Evolutionary conservation across 148 eudicot genomes (phyloP).

Genomic region (Silene conica): DNA sequence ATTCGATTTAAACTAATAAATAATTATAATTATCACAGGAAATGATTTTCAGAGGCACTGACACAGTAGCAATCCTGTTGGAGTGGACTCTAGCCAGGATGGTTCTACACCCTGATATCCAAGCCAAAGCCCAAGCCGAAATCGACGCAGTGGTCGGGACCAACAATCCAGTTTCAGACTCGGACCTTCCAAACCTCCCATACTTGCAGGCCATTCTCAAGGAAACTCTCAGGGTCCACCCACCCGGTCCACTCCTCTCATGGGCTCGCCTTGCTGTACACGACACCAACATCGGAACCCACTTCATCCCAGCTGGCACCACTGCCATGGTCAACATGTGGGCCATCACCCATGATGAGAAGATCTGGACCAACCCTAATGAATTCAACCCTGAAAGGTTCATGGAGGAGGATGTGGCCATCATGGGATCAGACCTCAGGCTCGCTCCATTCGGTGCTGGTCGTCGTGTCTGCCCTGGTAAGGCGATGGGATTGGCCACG

Average conservation of each 20-base stretch:
- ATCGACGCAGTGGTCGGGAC: slow-evolving; percentile 49
- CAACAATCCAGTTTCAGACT: slow-evolving; percentile 34
- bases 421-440: slow-evolving; percentile 81
- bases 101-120: slow-evolving; percentile 86
- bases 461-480: slow-evolving; percentile 83
- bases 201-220: slow-evolving; percentile 71
- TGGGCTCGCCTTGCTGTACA: slow-evolving; percentile 95
- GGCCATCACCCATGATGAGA: slow-evolving; percentile 84
- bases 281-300: slow-evolving; percentile 64
- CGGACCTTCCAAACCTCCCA: slow-evolving; percentile 71
- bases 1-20: not conserved
- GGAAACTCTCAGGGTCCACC: slow-evolving; percentile 84
- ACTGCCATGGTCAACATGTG: slow-evolving; percentile 99
- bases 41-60: slow-evolving; percentile 94
- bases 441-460: slow-evolving; percentile 90
- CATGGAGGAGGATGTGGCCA: slow-evolving; percentile 58
- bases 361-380: slow-evolving; percentile 56
- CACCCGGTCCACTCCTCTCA: slow-evolving; percentile 91
- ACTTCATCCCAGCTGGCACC: slow-evolving; percentile 80
- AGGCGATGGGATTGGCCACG: slow-evolving; percentile 69
- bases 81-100: slow-evolving; percentile 93
- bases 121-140: slow-evolving; percentile 80
- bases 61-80: slow-evolving; percentile 77
- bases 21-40: slow-evolving; percentile 37
- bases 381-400: slow-evolving; percentile 72